Conservation (phyloP, 768 basidiomycete genomes). For the Suillus decipiens region DNA sequence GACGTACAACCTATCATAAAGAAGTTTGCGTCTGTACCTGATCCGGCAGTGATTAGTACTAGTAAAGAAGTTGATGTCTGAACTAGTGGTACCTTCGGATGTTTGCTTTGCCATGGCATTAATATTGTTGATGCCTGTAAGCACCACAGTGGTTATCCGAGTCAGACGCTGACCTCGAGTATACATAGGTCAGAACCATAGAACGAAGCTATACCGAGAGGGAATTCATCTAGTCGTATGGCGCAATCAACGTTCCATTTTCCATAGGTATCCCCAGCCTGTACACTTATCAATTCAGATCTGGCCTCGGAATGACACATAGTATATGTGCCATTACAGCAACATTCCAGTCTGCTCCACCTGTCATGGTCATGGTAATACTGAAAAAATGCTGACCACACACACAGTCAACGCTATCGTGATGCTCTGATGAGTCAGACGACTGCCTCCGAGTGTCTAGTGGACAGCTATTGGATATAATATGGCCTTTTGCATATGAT, state of each 20-base stretch:
- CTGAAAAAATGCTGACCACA: neutral
- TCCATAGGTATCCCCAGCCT: neutral
- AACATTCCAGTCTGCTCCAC: neutral
- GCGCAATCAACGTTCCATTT: neutral
- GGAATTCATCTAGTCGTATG: neutral
- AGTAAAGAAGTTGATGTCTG: too few species aligned
- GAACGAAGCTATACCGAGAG: neutral
- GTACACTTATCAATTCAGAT: neutral
- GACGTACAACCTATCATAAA: too few species aligned
- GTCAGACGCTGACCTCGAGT: neutral
- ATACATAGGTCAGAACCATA: neutral
- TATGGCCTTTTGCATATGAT: neutral
- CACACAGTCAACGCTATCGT: neutral
- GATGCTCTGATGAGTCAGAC: neutral
- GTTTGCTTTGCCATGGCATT: neutral
- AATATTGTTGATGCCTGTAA: neutral
- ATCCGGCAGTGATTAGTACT: too few species aligned
- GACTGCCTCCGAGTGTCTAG: neutral
- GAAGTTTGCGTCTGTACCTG: too few species aligned
- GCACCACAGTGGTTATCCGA: neutral
- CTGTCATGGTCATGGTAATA: neutral
- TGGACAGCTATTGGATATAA: too few species aligned
- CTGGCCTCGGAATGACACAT: neutral
- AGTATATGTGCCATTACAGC: neutral
- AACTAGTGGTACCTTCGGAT: neutral